Evolutionary conservation across 148 eudicot species (phyloP).

Genomic region (Hydrangea macrophylla): DNA sequence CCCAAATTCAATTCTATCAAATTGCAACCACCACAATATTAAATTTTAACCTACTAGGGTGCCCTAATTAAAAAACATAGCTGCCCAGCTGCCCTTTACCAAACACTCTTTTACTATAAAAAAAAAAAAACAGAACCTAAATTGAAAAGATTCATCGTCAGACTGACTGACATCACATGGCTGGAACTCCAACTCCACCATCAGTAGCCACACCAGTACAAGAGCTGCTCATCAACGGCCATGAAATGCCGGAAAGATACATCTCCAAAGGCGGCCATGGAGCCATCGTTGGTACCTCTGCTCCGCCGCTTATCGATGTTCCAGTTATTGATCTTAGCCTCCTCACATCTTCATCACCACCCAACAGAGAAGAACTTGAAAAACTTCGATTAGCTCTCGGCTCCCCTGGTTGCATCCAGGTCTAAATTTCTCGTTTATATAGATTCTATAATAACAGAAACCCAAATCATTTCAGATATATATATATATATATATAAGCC

Average conservation of each 20-base stretch:
- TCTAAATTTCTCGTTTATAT: constrained; percentile 13
- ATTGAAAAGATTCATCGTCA: background rate
- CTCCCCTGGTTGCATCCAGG: constrained; percentile 61
- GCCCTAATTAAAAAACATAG: too few relatives aligned
- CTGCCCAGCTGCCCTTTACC: too few relatives aligned
- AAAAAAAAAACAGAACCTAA: too few relatives aligned
- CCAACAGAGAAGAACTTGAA: constrained; percentile 24
- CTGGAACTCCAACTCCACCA: constrained; percentile 8
- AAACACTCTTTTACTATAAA: too few relatives aligned
- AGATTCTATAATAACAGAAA: too few relatives aligned
- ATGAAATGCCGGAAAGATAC: constrained; percentile 33
- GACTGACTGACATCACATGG: constrained; percentile 1
- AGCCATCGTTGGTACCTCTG: constrained; percentile 1
- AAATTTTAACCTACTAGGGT: too few relatives aligned
- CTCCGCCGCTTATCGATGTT: constrained; percentile 18
- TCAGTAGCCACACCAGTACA: constrained; percentile 32
- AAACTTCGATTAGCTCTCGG: constrained; percentile 45
- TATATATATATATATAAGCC: too few relatives aligned
- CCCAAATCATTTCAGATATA: too few relatives aligned
- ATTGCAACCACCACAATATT: too few relatives aligned
- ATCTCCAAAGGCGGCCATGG: constrained; percentile 19
- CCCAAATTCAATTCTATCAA: too few relatives aligned
- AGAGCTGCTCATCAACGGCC: constrained; percentile 15
- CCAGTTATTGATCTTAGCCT: constrained; percentile 40
- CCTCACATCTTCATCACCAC: constrained; percentile 25